Conservation (phyloP, 2,329 filamentous ascomycete genomes). For the Trichoderma sp. region DNA sequence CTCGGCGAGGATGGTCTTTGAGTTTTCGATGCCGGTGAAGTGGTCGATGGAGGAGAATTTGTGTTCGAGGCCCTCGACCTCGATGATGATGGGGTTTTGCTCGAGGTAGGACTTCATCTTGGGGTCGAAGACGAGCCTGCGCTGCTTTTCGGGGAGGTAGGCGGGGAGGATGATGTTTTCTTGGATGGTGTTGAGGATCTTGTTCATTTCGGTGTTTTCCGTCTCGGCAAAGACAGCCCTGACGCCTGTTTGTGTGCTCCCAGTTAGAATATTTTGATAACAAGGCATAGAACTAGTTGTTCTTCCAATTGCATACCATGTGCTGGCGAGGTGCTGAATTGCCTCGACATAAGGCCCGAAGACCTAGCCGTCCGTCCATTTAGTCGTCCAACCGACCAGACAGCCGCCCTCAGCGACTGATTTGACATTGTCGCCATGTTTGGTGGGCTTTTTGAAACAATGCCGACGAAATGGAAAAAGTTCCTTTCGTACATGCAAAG, state of each 20-base stretch:
- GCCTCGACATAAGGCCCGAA: constrained; percentile 17
- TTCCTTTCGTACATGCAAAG: constrained; percentile 17
- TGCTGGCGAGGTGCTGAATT: constrained; percentile 36
- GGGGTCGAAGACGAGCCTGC: constrained; percentile 52
- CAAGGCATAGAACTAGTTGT: not conserved
- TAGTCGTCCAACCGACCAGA: constrained; percentile 29
- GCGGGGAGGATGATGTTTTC: constrained; percentile 62
- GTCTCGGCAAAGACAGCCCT: constrained; percentile 51
- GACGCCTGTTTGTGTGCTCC: constrained; percentile 32
- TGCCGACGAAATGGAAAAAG: constrained; percentile 20
- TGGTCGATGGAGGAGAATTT: constrained; percentile 51
- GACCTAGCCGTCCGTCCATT: constrained; percentile 6
- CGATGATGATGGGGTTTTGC: constrained; percentile 57
- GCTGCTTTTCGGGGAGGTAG: constrained; percentile 56
- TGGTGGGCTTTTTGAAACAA: constrained; percentile 5
- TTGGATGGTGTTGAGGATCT: constrained; percentile 54
- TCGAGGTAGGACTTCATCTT: constrained; percentile 51
- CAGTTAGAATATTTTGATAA: not conserved
- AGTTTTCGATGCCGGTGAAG: constrained; percentile 46
- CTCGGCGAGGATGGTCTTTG: constrained; percentile 39
- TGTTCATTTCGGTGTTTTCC: constrained; percentile 55
- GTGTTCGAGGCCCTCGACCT: constrained; percentile 58
- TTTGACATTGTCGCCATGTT: constrained; percentile 23
- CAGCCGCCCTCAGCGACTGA: constrained; percentile 30
- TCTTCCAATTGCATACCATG: constrained; percentile 30